Evolutionary conservation across 306 rosid genomes (phyloP), one percentile per base, ranked within the genome.

Genomic region (Sphenostylis stenocarpa): DNA sequence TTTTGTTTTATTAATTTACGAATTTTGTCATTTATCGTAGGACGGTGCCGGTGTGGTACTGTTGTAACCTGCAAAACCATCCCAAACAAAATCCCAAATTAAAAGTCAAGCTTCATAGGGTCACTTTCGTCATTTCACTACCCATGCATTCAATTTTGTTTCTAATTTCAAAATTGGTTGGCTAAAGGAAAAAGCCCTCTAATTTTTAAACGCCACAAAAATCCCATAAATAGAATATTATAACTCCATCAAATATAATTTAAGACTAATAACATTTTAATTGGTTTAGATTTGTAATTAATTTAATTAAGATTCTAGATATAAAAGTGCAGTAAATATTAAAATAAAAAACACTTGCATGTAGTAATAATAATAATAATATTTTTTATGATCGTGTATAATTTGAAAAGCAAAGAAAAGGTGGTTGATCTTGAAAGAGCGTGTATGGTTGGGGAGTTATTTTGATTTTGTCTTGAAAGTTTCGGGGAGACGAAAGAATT

Each of bases 401-500:
- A 43, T 23, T 44, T 44, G 74, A 56, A 82, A 44, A 71, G 65
- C 53, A 73, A 74, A 77, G 72, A 84, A 89, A 90, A 89, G 95
- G 82, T 82, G 91, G 71, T 66, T 67, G 82, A 41, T 77, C 88
- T 85, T 78, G 82, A 67, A 83, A 60, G 80, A 84, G 84, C 75
- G 75, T 48, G 63, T 57, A 82, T 84, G 41, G 81, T 80, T 80
- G 70, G 74, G 65, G 23, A 72, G 72, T 84, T 44, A 67, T 82
- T 72, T 75, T 31, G 58, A 23, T 82, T 81, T 77, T 81, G 43
- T 78, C 78, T 73, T 66, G 70, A 83, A 52, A 43, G 82, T 87
- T 88, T 90, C 88, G 85, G 86, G 73, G 84, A 83, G 76, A 84
- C 89, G 87, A 82, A 90, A 84, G 92, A 57, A 86, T 60, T 28